Conservation (phyloP, 768 basidiomycete species). For the Trametes cubensis region DNA sequence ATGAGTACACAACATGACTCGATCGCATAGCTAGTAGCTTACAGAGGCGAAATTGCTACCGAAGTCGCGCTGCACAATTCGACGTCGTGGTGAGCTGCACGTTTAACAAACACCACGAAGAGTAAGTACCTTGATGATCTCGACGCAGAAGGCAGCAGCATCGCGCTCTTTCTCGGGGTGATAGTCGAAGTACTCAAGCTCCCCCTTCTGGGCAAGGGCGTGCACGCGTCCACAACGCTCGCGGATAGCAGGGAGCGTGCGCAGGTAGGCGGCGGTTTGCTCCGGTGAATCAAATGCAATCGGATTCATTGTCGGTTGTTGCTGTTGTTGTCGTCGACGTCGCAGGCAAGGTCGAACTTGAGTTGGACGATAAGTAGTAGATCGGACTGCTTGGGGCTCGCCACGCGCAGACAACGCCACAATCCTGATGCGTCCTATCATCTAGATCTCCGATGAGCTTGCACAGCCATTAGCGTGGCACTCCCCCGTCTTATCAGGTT, state of each 20-base stretch:
- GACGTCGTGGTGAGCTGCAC: not conserved
- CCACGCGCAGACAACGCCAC: no score
- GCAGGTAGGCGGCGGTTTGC: constrained; percentile 55
- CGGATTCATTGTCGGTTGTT: constrained; percentile 2
- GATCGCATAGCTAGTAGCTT: constrained; percentile 29
- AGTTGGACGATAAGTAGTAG: no score
- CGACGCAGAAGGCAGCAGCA: constrained; percentile 73
- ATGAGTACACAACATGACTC: not conserved
- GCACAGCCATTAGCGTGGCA: no score
- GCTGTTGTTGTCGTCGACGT: not conserved
- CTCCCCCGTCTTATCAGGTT: no score
- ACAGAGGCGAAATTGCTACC: constrained; percentile 66
- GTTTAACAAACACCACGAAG: not conserved
- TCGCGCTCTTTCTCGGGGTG: constrained; percentile 72
- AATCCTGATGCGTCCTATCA: no score
- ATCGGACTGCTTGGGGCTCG: no score
- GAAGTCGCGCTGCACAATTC: constrained; percentile 70
- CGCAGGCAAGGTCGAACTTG: not conserved
- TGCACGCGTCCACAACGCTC: constrained; percentile 81
- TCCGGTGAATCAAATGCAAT: constrained; percentile 7
- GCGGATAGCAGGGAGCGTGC: constrained; percentile 87
- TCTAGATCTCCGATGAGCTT: no score
- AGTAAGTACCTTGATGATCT: constrained; percentile 72
- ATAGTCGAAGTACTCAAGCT: constrained; percentile 86
- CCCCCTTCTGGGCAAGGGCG: constrained; percentile 70